Evolutionary conservation across 2,329 filamentous ascomycete species (phyloP), one percentile per base, ranked within the genome.

Genomic region (Capronia coronata): DNA sequence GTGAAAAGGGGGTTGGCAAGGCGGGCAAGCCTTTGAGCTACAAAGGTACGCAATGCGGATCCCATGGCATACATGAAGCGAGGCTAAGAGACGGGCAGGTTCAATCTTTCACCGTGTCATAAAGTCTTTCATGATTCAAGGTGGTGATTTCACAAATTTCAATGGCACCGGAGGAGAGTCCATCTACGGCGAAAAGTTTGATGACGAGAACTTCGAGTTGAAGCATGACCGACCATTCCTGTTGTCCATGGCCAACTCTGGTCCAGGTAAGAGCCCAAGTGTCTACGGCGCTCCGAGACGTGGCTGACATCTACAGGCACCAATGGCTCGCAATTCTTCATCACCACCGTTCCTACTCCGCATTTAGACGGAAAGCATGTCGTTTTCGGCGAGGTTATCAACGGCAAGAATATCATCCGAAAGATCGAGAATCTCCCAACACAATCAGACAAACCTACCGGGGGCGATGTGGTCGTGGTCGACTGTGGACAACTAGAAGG

Each of bases 51-150:
- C 34, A 35, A 14, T n/a, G 45, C 43, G 14, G n/a, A 16, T 25
- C 16, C 10, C 19, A 16, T 35, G 27, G 27, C 29, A 37, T n/a
- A 29, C 1, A 43, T 49, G 29, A 46, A 35, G 23, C 44, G 34
- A 38, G 22, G 29, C 38, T 42, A 43, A 54, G 39, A 52, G n/a
- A 29, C 14, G 13, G 19, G 25, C 49, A 74, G 86, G 87, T 61
- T 94, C 87, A 54, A 75, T 74, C 61, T 97, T 98, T 77, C 91
- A 98, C 75, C 86, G 91, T 44, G 86, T 98, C 58, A 98, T 98
- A 75, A 96, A 96, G 77, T 80, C 87, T 63, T 98, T 98, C 72
- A 97, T 98, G 91, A 93, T 96, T 64, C 86, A 96, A 74, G 90
- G 93, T 65, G 91, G 93, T 70, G 93, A 97, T 70, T 98, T 98